Evolutionary conservation across 768 basidiomycete genomes (phyloP), one percentile per base, ranked within the genome.

Genomic region (Ramaria sp.): DNA sequence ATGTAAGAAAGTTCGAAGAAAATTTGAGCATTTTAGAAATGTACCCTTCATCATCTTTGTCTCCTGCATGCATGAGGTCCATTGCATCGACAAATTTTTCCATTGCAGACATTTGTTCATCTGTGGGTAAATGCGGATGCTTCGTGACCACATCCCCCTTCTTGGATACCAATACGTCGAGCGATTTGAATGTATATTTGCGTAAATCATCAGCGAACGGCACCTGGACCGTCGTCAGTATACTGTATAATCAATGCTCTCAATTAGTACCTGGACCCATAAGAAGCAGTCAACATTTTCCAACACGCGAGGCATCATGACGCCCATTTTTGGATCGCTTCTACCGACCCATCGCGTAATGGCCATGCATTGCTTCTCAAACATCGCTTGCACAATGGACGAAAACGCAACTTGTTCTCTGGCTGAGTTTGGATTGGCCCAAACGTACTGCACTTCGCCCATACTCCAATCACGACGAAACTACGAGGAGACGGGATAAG

Each of bases 161-260:
- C 64, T 80, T 86, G 53, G 81, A 83, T 56, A 83, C 71, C 15
- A 95, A 75, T 9, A 73, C 73, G 42, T 82, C 79, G 28, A 98
- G 75, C 0, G 88, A 88, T 0, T 85, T 80, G 65, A 99, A 97
- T 9, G 79, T 81, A 66, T 89, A 91, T 59, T 82, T 86, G 56
- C 92, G 81, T 50, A 92, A 74, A 61, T 99, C 95, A 64, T 99
- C 95, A 1, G 91, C 91, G 63, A 96, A 97, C 0, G 95, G 95
- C 78, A 97, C 79, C 91, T 94, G 59, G 9, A 39, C 37, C 56
- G 43, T 4, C 32, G 15, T 57, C n/a, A 61, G 9, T 18, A 36
- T 22, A 50, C 2, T n/a, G 6, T n/a, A 42, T 48, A 20, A 41
- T 44, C 28, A 52, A 30, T n/a, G 42, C 32, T n/a, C 36, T 44